Evolutionary conservation across 176 grass and related monocot species (phyloP), one percentile per base, ranked within the genome.

Genomic region (Echinochloa phyllopogon): DNA sequence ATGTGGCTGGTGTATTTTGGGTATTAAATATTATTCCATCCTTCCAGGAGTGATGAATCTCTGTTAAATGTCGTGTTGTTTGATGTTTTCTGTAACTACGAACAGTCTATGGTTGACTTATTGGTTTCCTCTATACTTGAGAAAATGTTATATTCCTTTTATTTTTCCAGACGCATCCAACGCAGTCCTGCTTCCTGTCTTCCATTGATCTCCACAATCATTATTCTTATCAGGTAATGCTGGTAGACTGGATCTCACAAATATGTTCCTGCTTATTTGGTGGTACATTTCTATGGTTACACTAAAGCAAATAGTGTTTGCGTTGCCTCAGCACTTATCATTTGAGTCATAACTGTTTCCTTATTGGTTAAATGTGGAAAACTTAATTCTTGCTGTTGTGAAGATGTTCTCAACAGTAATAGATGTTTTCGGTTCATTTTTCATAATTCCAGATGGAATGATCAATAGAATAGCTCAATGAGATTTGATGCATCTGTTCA

Each of bases 201-300:
- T 99, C 97, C 27, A 96, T 99, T 89, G 97, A 99, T 92, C 92
- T 99, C 65, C 97, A 99, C 65, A 99, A 92, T 67, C 97, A 99
- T 96, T 99, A 99, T 84, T 96, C 97, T 3, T 99, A 99, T 84
- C 97, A 99, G 94, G 97, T 99, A 74, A 89, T 72, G 42, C 77
- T 91, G 60, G 25, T 74, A 87, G 74, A 82, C 36, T 82, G 56
- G 14, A 78, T 80, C 53, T 65, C 71, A 43, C 38, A 79, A 79
- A 75, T 79, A 86, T 6, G n/a, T 62, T 79, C 39, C 53, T 72
- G 41, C 49, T 76, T 80, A 65, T 53, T 52, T 86, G 27, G 21
- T 57, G 33, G 2, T 12, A 44, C 21, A 56, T 6, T 79, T 66
- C 10, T 13, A 20, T 69, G 39, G n/a, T 57, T 61, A 43, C 5